Percentiles rank a stretch among this genome's conserved stretches.
phyloP scores from a whole-genome alignment of 2,329 filamentous ascomycete species.

The Exophiala bonariae region DNA sequence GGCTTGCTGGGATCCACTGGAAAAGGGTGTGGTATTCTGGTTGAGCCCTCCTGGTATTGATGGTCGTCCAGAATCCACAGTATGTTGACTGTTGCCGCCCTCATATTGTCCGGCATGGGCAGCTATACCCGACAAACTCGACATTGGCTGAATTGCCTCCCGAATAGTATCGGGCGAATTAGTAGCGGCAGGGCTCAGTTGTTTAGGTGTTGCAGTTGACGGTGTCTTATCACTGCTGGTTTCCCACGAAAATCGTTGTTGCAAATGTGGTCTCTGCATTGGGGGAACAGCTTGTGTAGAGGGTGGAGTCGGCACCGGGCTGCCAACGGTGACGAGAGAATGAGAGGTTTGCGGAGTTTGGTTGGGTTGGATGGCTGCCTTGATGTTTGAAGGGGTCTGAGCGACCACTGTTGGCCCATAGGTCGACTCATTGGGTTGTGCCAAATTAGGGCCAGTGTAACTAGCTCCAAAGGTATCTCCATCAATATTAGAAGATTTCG shows the following conservation, averaged over 20 bases:
- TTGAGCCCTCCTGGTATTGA: neutral
- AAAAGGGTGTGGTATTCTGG: neutral
- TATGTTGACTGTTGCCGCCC: neutral
- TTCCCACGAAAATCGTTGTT: constrained; percentile 48
- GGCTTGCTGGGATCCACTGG: neutral
- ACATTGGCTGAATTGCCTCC: neutral
- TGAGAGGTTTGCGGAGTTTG: no score
- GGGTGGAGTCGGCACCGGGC: no score
- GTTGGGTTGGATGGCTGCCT: no score
- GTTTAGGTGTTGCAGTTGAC: constrained; percentile 14
- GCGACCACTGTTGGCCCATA: no score
- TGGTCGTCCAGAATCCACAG: neutral
- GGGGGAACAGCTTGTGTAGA: neutral
- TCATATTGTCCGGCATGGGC: neutral
- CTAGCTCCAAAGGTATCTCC: constrained; percentile 3
- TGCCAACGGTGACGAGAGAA: no score
- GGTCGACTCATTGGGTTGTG: no score
- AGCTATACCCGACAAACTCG: neutral
- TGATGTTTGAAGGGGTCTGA: no score
- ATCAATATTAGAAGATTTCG: constrained; percentile 26
- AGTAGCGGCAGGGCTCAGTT: constrained; percentile 9
- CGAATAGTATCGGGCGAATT: constrained; percentile 17
- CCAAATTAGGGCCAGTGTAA: no score
- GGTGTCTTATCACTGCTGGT: constrained; percentile 22
- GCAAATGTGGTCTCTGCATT: constrained; percentile 27